A percentile compares a stretch with the other conserved stretches of the same genome.
Evolutionary conservation across 1,139 yeast species (phyloP).

Genomic region (Yamadazyma triangularis): DNA sequence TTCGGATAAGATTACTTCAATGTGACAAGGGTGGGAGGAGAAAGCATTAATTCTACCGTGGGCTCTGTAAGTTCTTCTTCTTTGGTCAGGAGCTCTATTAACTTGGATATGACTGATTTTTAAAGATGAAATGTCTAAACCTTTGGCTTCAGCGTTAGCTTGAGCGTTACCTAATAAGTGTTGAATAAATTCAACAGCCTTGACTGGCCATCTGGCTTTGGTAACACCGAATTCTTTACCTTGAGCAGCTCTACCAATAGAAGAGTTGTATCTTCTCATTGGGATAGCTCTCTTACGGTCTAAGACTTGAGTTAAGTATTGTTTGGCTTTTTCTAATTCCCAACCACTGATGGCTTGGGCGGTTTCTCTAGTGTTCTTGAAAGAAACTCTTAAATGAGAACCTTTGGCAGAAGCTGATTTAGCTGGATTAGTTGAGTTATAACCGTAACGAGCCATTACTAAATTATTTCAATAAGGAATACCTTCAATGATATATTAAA

Average conservation of each 20-base stretch:
- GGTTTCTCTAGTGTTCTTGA: constrained; percentile 99
- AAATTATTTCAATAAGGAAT: constrained; percentile 8
- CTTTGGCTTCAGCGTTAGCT: constrained; percentile 99
- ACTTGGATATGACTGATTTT: constrained; percentile 98
- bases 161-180: constrained; percentile 97
- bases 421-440: constrained; percentile 98
- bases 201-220: constrained; percentile 99
- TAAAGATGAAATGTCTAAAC: constrained; percentile 92
- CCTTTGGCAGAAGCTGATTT: constrained; percentile 99
- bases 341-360: constrained; percentile 98
- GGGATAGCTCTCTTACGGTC: constrained; percentile 99
- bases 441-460: constrained; percentile 90
- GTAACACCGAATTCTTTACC: constrained; percentile 99
- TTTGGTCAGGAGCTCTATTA: constrained; percentile 99
- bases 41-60: constrained; percentile 99
- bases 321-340: constrained; percentile 94
- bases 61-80: constrained; percentile 99
- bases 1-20: constrained; percentile 95
- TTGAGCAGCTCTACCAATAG: constrained; percentile 99
- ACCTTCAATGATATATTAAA: constrained; percentile 3
- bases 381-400: constrained; percentile 98
- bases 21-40: constrained; percentile 98
- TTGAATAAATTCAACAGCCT: constrained; percentile 93
- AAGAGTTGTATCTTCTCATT: constrained; percentile 95
- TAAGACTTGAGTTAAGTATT: constrained; percentile 93